These are phyloP conservation scores for Candida silvicultrix DNA, from an alignment of 805 yeast species.

Conservation along the genomic window DNA sequence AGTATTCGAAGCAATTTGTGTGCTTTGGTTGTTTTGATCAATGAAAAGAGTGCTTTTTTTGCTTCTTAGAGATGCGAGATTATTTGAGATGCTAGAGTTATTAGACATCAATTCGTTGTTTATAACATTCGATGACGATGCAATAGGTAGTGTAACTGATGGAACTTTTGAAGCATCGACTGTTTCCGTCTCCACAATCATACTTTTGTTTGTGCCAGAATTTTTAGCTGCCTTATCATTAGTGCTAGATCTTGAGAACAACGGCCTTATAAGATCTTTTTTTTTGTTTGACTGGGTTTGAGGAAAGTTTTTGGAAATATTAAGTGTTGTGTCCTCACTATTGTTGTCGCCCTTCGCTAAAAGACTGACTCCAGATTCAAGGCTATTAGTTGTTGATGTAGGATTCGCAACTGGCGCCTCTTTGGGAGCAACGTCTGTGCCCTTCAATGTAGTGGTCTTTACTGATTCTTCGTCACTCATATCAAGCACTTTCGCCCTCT, in stretches of 20 bases:
- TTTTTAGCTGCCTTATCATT: slow-evolving; percentile 14
- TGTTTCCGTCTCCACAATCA: slow-evolving; percentile 60
- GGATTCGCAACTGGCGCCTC: not conserved
- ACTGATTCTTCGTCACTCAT: not conserved
- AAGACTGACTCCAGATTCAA: not conserved
- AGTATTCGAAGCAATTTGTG: slow-evolving; percentile 4
- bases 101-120: slow-evolving; percentile 12
- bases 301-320: not conserved
- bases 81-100: slow-evolving; percentile 22
- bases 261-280: slow-evolving; percentile 18
- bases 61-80: slow-evolving; percentile 25
- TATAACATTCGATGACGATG: slow-evolving; percentile 8
- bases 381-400: not conserved
- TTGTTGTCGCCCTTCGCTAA: not conserved
- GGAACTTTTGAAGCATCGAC: slow-evolving; percentile 38
- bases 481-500: not conserved
- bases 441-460: not conserved
- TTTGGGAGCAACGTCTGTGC: not conserved
- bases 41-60: slow-evolving; percentile 29
- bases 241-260: slow-evolving; percentile 19
- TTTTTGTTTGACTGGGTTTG: slow-evolving; percentile 6
- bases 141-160: slow-evolving; percentile 22
- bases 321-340: not conserved
- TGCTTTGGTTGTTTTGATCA: slow-evolving; percentile 6
- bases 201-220: slow-evolving; percentile 21